phyloP scores from a whole-genome alignment of 495 filamentous ascomycete genomes.

The Trichoderma asperelloides region DNA sequence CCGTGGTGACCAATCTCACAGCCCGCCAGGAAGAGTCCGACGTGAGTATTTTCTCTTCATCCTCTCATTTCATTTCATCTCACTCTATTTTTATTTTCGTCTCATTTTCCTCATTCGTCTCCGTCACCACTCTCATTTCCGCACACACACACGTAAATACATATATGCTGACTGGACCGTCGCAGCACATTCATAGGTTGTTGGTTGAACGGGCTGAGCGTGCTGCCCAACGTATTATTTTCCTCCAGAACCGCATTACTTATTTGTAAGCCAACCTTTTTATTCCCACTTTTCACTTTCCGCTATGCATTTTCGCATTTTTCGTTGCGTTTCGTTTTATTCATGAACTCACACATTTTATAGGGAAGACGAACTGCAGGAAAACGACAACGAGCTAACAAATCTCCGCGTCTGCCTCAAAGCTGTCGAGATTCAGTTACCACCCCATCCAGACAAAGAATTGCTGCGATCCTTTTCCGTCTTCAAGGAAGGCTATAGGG shows the following conservation, averaged over 20 bases:
- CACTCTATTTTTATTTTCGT: not conserved
- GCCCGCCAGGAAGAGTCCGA: slow-evolving; percentile 42
- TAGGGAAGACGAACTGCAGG: slow-evolving; percentile 23
- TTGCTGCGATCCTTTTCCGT: slow-evolving; percentile 26
- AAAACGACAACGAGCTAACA: slow-evolving; percentile 32
- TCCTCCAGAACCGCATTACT: slow-evolving; percentile 37
- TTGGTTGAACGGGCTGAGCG: slow-evolving; percentile 41
- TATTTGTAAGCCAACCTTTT: slow-evolving; percentile 32
- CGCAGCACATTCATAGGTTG: slow-evolving; percentile 44
- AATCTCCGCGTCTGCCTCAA: slow-evolving; percentile 45
- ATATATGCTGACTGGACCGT: slow-evolving; percentile 8
- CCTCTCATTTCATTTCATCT: not conserved
- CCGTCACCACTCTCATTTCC: not conserved
- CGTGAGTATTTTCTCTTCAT: slow-evolving; percentile 22
- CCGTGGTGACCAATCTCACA: slow-evolving; percentile 28
- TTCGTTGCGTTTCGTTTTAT: not conserved
- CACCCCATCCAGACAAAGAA: slow-evolving; percentile 30
- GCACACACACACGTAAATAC: not conserved
- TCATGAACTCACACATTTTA: slow-evolving; percentile 2
- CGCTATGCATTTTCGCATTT: not conserved
- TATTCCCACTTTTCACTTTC: not conserved
- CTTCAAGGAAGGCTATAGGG: slow-evolving; percentile 9
- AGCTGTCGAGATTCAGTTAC: slow-evolving; percentile 44
- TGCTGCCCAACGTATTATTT: slow-evolving; percentile 42
- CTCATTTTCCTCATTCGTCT: not conserved